A percentile compares a stretch with the other conserved stretches of the same genome.
phyloP scores from a whole-genome alignment of 176 grass and related monocot species.

The Oryza punctata region DNA sequence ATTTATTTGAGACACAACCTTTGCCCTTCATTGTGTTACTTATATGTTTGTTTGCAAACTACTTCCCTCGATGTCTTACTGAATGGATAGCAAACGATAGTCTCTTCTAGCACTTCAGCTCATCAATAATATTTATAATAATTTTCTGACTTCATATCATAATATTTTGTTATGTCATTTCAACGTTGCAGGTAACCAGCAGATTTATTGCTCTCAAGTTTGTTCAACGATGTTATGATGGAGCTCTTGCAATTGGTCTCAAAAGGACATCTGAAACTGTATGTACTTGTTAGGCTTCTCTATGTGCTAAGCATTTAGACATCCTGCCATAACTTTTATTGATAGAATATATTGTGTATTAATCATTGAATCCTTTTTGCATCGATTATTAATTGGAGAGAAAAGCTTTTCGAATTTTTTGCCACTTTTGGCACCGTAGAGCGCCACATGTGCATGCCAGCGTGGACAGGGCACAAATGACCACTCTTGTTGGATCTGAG shows the following conservation, averaged over 20 bases:
- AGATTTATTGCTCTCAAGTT: slow-evolving; percentile 91
- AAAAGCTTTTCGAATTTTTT: too few relatives aligned
- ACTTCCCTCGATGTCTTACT: neutral
- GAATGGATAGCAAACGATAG: slow-evolving; percentile 10
- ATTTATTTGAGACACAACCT: too few relatives aligned
- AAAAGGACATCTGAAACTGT: slow-evolving; percentile 91
- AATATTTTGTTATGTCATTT: slow-evolving; percentile 40
- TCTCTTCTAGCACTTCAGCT: slow-evolving; percentile 6
- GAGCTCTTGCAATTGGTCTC: slow-evolving; percentile 85
- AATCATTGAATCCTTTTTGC: neutral
- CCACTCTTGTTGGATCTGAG: too few relatives aligned
- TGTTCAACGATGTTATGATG: slow-evolving; percentile 71
- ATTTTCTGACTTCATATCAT: slow-evolving; percentile 6
- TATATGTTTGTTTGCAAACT: neutral
- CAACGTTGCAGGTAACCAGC: slow-evolving; percentile 69
- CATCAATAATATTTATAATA: neutral
- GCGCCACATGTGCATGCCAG: too few relatives aligned
- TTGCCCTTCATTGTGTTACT: neutral
- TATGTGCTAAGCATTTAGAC: slow-evolving; percentile 3
- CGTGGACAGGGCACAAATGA: too few relatives aligned
- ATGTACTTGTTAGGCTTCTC: slow-evolving; percentile 39
- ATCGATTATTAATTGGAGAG: neutral
- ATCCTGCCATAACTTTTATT: neutral
- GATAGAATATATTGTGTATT: neutral
- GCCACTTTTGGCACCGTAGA: too few relatives aligned